Conservation (phyloP, 1,139 yeast species). For the Yamadazyma triangularis region DNA sequence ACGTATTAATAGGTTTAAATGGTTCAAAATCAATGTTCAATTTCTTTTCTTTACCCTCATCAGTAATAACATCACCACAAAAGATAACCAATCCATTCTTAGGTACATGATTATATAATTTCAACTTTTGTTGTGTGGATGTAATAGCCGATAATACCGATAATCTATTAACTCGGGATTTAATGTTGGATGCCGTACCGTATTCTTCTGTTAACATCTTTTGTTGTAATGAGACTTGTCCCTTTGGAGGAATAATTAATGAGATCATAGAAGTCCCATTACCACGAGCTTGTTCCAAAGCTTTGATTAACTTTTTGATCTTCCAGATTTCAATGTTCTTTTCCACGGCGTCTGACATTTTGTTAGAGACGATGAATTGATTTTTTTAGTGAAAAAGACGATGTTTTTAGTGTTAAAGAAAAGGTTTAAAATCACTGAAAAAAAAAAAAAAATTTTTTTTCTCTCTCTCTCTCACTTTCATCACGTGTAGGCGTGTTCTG, state of each 20-base stretch:
- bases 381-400: no score
- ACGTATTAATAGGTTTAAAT: constrained; percentile 96
- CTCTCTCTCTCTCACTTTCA: no score
- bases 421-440: no score
- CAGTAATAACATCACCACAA: constrained; percentile 97
- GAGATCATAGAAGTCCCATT: constrained; percentile 99
- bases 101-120: constrained; percentile 85
- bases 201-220: constrained; percentile 97
- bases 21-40: constrained; percentile 95
- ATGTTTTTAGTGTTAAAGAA: no score
- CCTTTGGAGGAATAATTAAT: constrained; percentile 89
- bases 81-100: constrained; percentile 90
- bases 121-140: constrained; percentile 93
- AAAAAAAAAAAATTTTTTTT: no score
- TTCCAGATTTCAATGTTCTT: constrained; percentile 98
- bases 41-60: constrained; percentile 95
- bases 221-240: constrained; percentile 82
- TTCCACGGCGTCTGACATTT: constrained; percentile 53
- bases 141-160: constrained; percentile 96
- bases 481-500: no score
- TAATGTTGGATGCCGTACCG: constrained; percentile 97
- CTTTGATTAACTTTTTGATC: constrained; percentile 86
- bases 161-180: constrained; percentile 92
- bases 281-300: constrained; percentile 88
- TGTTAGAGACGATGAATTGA: no score